Percentiles rank a stretch among this genome's conserved stretches.
Evolutionary conservation across 192 early-diverging fungal species (phyloP).

Genomic region (Podila epigama): DNA sequence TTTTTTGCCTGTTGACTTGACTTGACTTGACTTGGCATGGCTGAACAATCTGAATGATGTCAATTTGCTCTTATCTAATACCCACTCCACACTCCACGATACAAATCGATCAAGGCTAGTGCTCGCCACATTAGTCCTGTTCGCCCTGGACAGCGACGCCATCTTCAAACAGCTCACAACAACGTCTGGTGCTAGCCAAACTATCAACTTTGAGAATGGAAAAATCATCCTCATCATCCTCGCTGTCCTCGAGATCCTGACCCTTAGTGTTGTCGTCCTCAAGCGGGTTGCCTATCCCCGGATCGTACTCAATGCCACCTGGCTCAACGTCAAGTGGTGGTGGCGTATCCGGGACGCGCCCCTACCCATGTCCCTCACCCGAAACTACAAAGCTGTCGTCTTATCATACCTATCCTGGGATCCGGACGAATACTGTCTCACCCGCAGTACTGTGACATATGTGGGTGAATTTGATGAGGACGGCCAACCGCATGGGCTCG

Average conservation of each 20-base stretch:
- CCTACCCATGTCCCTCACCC: constrained; percentile 4
- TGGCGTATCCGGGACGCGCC: constrained; percentile 39
- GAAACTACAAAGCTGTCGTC: constrained; percentile 27
- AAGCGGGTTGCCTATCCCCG: constrained; percentile 39
- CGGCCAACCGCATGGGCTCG: constrained; percentile 47
- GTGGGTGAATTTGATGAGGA: constrained; percentile 50
- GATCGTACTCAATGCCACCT: constrained; percentile 35
- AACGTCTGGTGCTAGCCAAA: not conserved
- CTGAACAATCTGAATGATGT: no score
- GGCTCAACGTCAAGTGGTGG: constrained; percentile 41
- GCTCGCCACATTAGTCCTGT: constrained; percentile 43
- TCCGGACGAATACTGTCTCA: constrained; percentile 29
- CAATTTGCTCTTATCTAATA: no score
- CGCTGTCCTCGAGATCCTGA: constrained; percentile 22
- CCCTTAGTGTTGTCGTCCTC: constrained; percentile 24
- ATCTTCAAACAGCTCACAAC: constrained; percentile 12
- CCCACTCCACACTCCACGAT: not conserved
- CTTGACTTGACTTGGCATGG: no score
- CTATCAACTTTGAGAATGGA: not conserved
- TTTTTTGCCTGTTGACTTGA: no score
- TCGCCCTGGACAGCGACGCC: constrained; percentile 30
- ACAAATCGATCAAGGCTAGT: constrained; percentile 30
- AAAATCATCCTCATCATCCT: constrained; percentile 39
- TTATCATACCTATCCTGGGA: constrained; percentile 52
- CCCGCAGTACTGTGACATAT: constrained; percentile 33